These are phyloP conservation scores for Moesziomyces antarcticus DNA, from an alignment of 1,284 basidiomycete genomes.

Conservation along the genomic window DNA sequence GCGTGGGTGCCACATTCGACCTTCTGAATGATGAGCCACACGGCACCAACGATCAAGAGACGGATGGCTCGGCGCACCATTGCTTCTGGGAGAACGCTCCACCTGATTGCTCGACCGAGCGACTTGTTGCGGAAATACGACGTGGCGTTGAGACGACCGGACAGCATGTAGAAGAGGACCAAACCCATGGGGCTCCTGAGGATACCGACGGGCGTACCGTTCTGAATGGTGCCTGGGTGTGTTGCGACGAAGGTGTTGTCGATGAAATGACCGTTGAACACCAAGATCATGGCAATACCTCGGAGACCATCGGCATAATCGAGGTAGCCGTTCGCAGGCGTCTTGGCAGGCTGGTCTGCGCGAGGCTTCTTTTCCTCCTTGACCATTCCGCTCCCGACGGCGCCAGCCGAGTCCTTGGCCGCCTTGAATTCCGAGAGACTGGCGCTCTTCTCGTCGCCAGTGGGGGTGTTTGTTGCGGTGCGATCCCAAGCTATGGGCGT, in stretches of 20 bases:
- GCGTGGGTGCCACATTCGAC: constrained; percentile 55
- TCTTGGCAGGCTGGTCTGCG: constrained; percentile 35
- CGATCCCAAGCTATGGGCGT: constrained; percentile 18
- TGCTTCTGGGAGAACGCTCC: constrained; percentile 65
- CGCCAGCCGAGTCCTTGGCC: constrained; percentile 41
- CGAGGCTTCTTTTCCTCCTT: constrained; percentile 26
- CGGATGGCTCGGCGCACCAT: constrained; percentile 69
- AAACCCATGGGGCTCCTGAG: constrained; percentile 35
- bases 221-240: constrained; percentile 65
- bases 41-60: constrained; percentile 68
- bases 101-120: constrained; percentile 64
- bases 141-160: constrained; percentile 68
- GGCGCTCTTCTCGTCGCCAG: constrained; percentile 13
- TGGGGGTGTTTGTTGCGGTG: constrained; percentile 13
- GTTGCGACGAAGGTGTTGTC: constrained; percentile 68
- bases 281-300: constrained; percentile 68
- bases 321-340: constrained; percentile 46
- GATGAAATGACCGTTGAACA: constrained; percentile 68
- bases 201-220: constrained; percentile 63
- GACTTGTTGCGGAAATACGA: constrained; percentile 65
- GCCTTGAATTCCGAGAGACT: constrained; percentile 34
- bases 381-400: constrained; percentile 26
- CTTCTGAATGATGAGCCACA: constrained; percentile 68
- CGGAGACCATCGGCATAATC: constrained; percentile 69
- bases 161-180: constrained; percentile 65